phyloP scores from a whole-genome alignment of 139 green algal species.

The Tetraselmis chui region DNA sequence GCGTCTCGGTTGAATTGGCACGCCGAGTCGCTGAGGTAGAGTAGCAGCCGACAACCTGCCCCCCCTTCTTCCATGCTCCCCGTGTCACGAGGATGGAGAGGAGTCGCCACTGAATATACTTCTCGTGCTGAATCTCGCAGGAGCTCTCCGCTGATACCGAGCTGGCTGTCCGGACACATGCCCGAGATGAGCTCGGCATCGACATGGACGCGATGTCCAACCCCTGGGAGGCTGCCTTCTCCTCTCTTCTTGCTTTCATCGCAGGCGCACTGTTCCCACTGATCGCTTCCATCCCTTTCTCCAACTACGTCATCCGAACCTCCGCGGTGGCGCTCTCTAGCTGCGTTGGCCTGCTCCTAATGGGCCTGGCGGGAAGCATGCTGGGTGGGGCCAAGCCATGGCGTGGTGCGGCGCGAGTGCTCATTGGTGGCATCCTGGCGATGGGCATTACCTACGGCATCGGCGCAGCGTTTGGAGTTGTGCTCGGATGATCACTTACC shows the following conservation, averaged over 20 bases:
- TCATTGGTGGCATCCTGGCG: constrained; percentile 74
- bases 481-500: background rate
- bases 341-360: constrained; percentile 37
- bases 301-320: background rate
- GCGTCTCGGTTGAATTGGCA: constrained; percentile 54
- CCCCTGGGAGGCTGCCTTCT: constrained; percentile 42
- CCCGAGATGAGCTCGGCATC: constrained; percentile 84
- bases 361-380: constrained; percentile 56
- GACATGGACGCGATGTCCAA: constrained; percentile 81
- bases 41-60: no score
- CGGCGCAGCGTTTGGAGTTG: constrained; percentile 40
- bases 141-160: background rate
- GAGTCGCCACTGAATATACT: no score
- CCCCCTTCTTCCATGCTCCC: no score
- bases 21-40: constrained; percentile 41
- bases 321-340: background rate
- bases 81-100: no score
- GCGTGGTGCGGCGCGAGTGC: constrained; percentile 45
- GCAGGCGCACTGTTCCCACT: background rate
- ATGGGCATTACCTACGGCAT: constrained; percentile 72
- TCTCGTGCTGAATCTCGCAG: constrained; percentile 2
- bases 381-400: constrained; percentile 56
- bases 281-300: constrained; percentile 6
- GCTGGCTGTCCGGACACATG: constrained; percentile 58
- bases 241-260: background rate